These are phyloP conservation scores for Peronospora farinosa DNA, from an alignment of 352 stramenopile genomes.

Conservation along the genomic window DNA sequence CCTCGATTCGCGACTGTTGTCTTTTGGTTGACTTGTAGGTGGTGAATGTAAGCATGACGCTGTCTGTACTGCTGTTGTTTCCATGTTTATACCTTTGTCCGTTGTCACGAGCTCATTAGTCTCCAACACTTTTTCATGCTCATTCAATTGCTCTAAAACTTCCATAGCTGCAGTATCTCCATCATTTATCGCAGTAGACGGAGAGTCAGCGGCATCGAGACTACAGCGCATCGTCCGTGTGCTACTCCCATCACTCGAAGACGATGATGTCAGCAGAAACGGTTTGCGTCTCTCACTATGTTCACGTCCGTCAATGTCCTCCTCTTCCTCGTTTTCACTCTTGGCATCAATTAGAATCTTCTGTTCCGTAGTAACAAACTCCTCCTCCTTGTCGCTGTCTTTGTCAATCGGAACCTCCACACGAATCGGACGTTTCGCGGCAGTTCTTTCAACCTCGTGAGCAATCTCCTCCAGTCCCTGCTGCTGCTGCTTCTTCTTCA, in stretches of 20 bases:
- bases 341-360: constrained; percentile 21
- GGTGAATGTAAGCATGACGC: constrained; percentile 6
- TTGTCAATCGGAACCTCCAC: constrained; percentile 22
- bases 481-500: constrained; percentile 1
- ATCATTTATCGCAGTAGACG: constrained; percentile 1
- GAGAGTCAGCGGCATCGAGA: constrained; percentile 24
- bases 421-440: constrained; percentile 4
- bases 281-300: constrained; percentile 17
- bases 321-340: constrained; percentile 11
- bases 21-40: constrained; percentile 7
- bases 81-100: constrained; percentile 8
- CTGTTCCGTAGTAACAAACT: constrained; percentile 10
- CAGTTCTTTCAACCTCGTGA: background rate
- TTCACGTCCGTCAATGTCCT: constrained; percentile 29
- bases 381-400: constrained; percentile 17
- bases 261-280: constrained; percentile 16
- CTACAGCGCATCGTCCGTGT: constrained; percentile 34
- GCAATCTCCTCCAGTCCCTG: constrained; percentile 1
- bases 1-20: constrained; percentile 29
- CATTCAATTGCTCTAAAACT: constrained; percentile 16
- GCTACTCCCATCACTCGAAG: constrained; percentile 24
- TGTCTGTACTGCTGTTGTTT: constrained; percentile 5
- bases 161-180: constrained; percentile 13
- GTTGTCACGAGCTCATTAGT: constrained; percentile 1
- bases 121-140: constrained; percentile 6